These are phyloP conservation scores for Taxawa tesnikishii DNA, from an alignment of 2,329 filamentous ascomycete genomes.

Conservation along the genomic window DNA sequence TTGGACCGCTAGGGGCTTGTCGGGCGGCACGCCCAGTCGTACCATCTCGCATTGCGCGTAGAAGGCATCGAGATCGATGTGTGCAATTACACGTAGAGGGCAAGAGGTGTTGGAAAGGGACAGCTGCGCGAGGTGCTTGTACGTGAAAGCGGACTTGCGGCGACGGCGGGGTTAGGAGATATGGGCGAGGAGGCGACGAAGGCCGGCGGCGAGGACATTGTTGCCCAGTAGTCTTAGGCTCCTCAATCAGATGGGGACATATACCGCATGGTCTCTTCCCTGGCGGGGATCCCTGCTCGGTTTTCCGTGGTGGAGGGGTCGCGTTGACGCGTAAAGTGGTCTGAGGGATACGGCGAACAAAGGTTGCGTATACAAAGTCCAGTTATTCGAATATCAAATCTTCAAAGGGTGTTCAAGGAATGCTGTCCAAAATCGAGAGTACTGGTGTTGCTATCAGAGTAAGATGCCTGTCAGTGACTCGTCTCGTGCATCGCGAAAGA, in stretches of 20 bases:
- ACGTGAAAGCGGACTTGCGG: constrained; percentile 64
- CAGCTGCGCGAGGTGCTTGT: constrained; percentile 68
- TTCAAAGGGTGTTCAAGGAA: not conserved
- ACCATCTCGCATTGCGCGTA: constrained; percentile 93
- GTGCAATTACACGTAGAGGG: constrained; percentile 76
- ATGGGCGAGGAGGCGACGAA: constrained; percentile 35
- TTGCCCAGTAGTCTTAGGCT: not conserved
- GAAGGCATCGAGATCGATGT: constrained; percentile 94
- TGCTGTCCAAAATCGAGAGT: not conserved
- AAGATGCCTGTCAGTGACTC: too few species aligned
- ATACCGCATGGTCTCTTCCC: too few species aligned
- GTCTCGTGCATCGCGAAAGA: too few species aligned
- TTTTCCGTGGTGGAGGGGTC: not conserved
- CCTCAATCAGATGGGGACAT: too few species aligned
- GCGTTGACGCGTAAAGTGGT: constrained; percentile 8
- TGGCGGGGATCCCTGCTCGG: not conserved
- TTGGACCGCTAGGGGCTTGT: constrained; percentile 74
- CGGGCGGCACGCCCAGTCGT: constrained; percentile 59
- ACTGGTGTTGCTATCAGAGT: too few species aligned
- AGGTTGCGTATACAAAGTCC: too few species aligned
- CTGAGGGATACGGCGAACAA: too few species aligned
- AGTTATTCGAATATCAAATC: not conserved
- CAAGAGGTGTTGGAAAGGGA: constrained; percentile 57
- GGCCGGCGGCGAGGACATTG: constrained; percentile 36
- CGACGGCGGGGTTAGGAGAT: constrained; percentile 22